Evolutionary conservation across 179 eudicot genomes (phyloP), one percentile per base, ranked within the genome.

Genomic region (Monotropa hypopitys): DNA sequence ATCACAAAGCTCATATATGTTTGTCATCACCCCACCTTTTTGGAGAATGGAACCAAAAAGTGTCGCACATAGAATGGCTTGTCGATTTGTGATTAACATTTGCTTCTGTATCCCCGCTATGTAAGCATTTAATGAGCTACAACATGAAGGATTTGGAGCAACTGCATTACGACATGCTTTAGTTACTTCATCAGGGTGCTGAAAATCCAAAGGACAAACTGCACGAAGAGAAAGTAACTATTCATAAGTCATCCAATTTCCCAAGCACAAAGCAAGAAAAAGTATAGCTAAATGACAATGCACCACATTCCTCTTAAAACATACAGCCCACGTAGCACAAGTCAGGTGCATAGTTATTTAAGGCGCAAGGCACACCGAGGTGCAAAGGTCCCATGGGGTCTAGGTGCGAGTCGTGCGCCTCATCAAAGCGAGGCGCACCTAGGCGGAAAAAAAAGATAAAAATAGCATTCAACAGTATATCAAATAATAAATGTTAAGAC

Each of bases 1-100:
- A 80, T 93, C 99, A 89, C 99, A 95, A 78, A 95, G 99, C 73
- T 90, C 89, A 84, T 93, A 95, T 43, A 95, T 70, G 83, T 95
- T 87, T 75, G 96, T 83, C 92, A 91, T 88, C 42, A 95, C 98
- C 62, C 98, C 99, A 46, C 88, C 96, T 51, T 93, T 90, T 80
- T 83, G 88, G 79, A 95, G 85, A 86, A 91, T 86, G 57, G 88
- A 89, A 32, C 93, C 99, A 77, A 95, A 89, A 67, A 86, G 80
- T 28, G 90, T 86, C 30, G 99, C 89, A 88, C 99, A 95, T 46
- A 91, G 80, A 74, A 95, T 91, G 15, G 99, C 99, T 84, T 95
- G 99, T 69, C 82, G 85, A 84, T 95, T 95, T 28, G 99, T 95
- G 75, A 95, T 90, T 73, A 95, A 63, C 97, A 90, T 93, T 79